Base-by-base conservation (phyloP, 768 basidiomycete species). In the Auriscalpium microsporum region DNA sequence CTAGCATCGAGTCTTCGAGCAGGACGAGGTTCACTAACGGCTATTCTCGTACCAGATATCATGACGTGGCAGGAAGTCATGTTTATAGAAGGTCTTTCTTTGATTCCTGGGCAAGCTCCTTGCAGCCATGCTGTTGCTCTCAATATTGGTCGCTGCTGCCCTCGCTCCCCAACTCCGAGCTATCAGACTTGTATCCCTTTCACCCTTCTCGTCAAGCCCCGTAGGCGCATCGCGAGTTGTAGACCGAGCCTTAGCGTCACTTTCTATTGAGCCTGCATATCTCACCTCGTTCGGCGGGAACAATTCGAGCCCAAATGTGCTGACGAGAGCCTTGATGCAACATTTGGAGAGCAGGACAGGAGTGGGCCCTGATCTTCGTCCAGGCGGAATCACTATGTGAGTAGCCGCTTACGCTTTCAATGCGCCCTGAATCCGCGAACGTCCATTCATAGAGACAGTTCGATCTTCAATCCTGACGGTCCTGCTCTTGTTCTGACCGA, bases 181-280 rank as follows among this genome's bases (percentile, higher is more conserved):
- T 21, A 10, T 23, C 17, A 42, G 45, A 40, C 11, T 21, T 17
- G 19, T 61, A 10, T n/a, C 42, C 10, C 40, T 63, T 4, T 57
- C 63, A 6, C 11, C 40, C 2, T 55, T 62, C 28, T 48, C 60
- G 28, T 52, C 52, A 9, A 45, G 44, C 19, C 66, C 67, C 0
- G 11, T 51, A 10, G 59, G 62, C 54, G 61, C 63, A 2, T 65
- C 67, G 11, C 58, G 59, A 47, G 23, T 54, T 13, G 59, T 70
- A 10, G 63, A 65, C 50, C 63, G 55, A 8, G 49, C 56, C 35
- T 63, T 69, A 9, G 61, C 66, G 13, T 62, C 62, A 1, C 64
- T 70, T 37, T 66, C 63, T 0, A 65, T 70, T 49, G 69, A 70
- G 56, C 60, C 64, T 47, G 61, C 67, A 9, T 69, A 66, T 55